Base-by-base conservation (phyloP, 2,329 filamentous ascomycete genomes). In the Stachybotrys elegans region DNA sequence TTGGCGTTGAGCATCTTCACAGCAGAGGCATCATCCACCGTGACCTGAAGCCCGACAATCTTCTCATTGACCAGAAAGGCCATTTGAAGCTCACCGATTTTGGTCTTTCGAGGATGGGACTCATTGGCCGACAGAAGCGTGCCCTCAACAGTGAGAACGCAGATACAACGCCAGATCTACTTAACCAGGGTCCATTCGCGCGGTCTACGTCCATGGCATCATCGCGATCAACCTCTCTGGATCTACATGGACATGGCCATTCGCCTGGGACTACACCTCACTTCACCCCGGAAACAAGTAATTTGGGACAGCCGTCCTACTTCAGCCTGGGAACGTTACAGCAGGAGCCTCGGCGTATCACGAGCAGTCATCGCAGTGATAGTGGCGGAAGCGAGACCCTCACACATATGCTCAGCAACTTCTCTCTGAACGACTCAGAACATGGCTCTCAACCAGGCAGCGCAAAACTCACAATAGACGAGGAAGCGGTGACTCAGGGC, bases 31-130 rank as follows among this genome's bases (percentile, higher is more conserved):
- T 98, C 60, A 92, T 98, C 36, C 94, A 98, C 67, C 86, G 93
- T 57, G 93, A 98, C 60, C 68, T 98, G 48, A 98, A 98, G 66
- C 93, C 93, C 1, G 93, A 98, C 62, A 98, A 98, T 60, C 77
- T 98, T 23, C 77, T 98, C 42, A 98, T 98, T 55, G 94, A 98
- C 60, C 89, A 94, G 56, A 95, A 90, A 58, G 93, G 93, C 2
- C 93, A 98, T 67, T 71, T 98, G 45, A 98, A 98, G 67, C 74
- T 98, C 56, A 98, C 94, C 1, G 93, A 98, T 63, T 98, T 98
- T 69, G 93, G 93, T 48, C 74, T 98, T 21, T 98, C 93, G 12
- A 84, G 93, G 22, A 97, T 98, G 92, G 94, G 93, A 61, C 73
- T 98, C 50, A 87, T 98, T 48, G 93, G 93, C 47, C 87, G 93